Evolutionary conservation across 2,329 filamentous ascomycete genomes (phyloP), one percentile per base, ranked within the genome.

Genomic region (Aspergillus ustus): DNA sequence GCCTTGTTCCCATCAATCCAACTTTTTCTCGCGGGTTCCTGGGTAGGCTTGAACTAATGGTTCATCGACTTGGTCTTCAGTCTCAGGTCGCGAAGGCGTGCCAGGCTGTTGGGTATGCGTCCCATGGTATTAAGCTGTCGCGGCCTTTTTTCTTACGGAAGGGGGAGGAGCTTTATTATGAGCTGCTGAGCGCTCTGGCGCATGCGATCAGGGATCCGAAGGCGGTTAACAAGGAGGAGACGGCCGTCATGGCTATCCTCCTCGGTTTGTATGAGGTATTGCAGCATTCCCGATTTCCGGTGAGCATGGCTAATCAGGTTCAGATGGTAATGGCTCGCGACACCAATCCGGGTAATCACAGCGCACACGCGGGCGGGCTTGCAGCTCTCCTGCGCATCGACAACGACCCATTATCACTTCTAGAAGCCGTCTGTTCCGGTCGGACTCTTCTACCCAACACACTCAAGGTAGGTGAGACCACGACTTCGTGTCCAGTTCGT

Each of bases 261-360:
- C 29, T 61, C 2, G 59, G 59, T 2, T 11, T 61, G 11, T 61
- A 61, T n/a, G 59, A 61, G 59, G 59, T 61, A 29, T 44, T 4
- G 13, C 15, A 19, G 2, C 15, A 9, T 13, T 25, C 17, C 8
- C 9, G 15, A 17, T 45, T 45, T 15, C n/a, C n/a, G 29, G 20
- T 25, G 6, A 3, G 6, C 6, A 25, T 25, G 25, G 25, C 37
- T 29, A 8, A 28, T 9, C 5, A 7, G 4, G 43, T 2, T 4
- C 20, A 57, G 59, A 57, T 61, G 43, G 45, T 63, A 29, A n/a
- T 57, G 13, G 52, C 52, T 34, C 48, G 45, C 20, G 57, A 50
- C 9, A 50, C 40, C 0, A 20, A 49, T 20, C 57, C 25, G 4
- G 52, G 49, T 1, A 25, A 60, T 17, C 57, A 59, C 17, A 20